Percentiles rank a stretch among this genome's conserved stretches.
Evolutionary conservation across 306 rosid species (phyloP).

Genomic region (Corylus americana): DNA sequence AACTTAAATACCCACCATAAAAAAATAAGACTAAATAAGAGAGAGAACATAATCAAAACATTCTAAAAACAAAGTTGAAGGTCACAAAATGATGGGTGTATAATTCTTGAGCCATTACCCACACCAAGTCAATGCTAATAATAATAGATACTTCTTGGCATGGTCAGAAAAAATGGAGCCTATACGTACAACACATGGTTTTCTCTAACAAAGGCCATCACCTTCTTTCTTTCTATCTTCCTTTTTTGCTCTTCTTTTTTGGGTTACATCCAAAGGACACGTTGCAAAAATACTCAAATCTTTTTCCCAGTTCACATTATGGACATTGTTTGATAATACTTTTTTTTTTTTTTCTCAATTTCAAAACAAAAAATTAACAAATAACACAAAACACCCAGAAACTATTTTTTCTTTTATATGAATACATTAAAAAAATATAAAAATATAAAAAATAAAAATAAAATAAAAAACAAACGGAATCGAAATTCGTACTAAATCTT

Average conservation of each 20-base stretch:
- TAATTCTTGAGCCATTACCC: background rate
- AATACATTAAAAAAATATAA: no score
- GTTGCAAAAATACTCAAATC: slow-evolving; percentile 18
- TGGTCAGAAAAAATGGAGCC: background rate
- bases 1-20: background rate
- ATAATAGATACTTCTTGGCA: background rate
- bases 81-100: background rate
- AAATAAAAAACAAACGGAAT: slow-evolving; percentile 11
- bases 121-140: background rate
- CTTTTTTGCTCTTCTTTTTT: background rate
- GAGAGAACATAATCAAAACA: background rate
- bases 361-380: no score
- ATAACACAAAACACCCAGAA: no score
- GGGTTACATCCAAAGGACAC: slow-evolving; percentile 14
- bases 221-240: background rate
- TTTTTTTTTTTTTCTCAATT: no score
- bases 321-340: no score
- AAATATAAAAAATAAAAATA: no score
- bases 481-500: slow-evolving; percentile 11
- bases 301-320: slow-evolving; percentile 24
- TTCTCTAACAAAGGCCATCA: slow-evolving; percentile 12
- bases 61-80: background rate
- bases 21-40: background rate
- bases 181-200: background rate
- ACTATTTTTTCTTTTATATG: no score